Evolutionary conservation across 164 flowering plant genomes (phyloP), one percentile per base, ranked within the genome.

Genomic region (Euptelea pleiosperma): DNA sequence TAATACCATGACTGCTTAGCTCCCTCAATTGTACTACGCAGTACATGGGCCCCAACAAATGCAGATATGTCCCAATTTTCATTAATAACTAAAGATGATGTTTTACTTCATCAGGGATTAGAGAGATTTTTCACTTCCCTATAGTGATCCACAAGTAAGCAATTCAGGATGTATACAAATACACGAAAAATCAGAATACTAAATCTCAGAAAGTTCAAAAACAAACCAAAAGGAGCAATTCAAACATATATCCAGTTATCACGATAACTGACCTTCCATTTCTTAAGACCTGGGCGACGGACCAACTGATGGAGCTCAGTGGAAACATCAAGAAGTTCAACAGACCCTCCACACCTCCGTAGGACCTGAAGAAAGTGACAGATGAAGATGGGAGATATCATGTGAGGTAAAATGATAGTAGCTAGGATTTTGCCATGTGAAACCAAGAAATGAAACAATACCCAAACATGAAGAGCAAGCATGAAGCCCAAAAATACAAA

Each of bases 251-350:
- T 10, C 9, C 11, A 6, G 33, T n/a, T 5, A 54, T 29, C 10
- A 46, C n/a, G n/a, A 42, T 28, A 61, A 63, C 78, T 62, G 43
- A 93, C 99, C 96, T 86, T 93, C 99, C 99, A 93, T 62, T 68
- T 83, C 69, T 66, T 82, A 57, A 88, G 79, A 52, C 99, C 99
- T 46, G 95, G 91, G 41, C 97, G 79, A 28, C 96, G 87, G 58
- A 74, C 57, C 73, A 93, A 83, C 58, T 86, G 78, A 58, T 93
- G 96, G 54, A 91, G 93, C 78, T 91, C 93, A 68, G 51, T 49
- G 8, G 86, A 85, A 63, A 84, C 96, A 74, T 94, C 99, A 66
- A 91, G 65, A 68, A 94, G 95, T 71, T 94, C 96, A 75, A 94
- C 77, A 58, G 95, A 68, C 12, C 77, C 91, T 34, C 71, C 84